phyloP scores from a whole-genome alignment of 2,329 filamentous ascomycete species.

The Didymella arachidicola region DNA sequence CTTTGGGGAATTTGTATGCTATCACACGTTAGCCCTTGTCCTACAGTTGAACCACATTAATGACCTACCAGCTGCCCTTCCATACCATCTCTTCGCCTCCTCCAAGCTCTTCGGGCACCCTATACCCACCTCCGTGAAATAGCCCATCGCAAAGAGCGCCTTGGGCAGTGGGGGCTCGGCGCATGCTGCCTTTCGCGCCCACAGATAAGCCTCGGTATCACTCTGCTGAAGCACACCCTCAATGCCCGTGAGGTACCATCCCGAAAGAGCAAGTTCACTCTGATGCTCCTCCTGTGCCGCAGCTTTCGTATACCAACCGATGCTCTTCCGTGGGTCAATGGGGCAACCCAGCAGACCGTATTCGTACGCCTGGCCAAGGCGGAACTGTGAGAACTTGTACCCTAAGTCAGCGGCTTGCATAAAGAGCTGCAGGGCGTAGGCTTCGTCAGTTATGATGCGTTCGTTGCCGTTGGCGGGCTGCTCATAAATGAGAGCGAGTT shows the following conservation, averaged over 20 bases:
- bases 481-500: slow-evolving; percentile 73
- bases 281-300: slow-evolving; percentile 95
- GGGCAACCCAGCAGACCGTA: slow-evolving; percentile 84
- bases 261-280: slow-evolving; percentile 70
- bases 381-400: slow-evolving; percentile 95
- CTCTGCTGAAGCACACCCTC: slow-evolving; percentile 89
- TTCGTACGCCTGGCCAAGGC: slow-evolving; percentile 86
- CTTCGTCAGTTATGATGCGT: slow-evolving; percentile 79
- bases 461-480: slow-evolving; percentile 65
- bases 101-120: slow-evolving; percentile 85
- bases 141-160: slow-evolving; percentile 97
- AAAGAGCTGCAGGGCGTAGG: slow-evolving; percentile 82
- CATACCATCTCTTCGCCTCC: slow-evolving; percentile 98
- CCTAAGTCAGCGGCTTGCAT: slow-evolving; percentile 84
- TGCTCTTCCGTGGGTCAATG: slow-evolving; percentile 83
- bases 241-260: slow-evolving; percentile 88
- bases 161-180: slow-evolving; percentile 80
- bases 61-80: slow-evolving; percentile 88
- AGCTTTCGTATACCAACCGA: slow-evolving; percentile 92
- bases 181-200: slow-evolving; percentile 91
- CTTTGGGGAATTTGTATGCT: slow-evolving; percentile 96
- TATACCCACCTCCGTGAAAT: slow-evolving; percentile 95
- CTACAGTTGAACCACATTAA: not conserved
- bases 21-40: slow-evolving; percentile 25
- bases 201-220: slow-evolving; percentile 95